Evolutionary conservation across 2,329 filamentous ascomycete genomes (phyloP).

Genomic region (Ascocoryne sarcoides): DNA sequence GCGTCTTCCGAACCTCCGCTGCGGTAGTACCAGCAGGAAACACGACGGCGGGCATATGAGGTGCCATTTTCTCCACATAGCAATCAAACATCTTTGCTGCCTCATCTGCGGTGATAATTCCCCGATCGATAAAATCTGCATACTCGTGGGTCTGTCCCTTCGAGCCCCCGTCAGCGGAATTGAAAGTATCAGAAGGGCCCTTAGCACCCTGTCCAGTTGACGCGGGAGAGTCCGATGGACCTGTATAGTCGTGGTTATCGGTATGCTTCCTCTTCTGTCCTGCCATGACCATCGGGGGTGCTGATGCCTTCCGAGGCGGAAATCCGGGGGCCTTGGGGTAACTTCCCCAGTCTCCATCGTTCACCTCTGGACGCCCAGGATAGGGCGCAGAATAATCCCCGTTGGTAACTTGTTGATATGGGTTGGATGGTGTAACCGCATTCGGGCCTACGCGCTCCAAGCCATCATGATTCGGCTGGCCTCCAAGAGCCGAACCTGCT

Average conservation of each 20-base stretch:
- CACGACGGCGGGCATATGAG: constrained; percentile 54
- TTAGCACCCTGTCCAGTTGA: neutral
- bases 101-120: constrained; percentile 46
- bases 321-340: constrained; percentile 22
- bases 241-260: constrained; percentile 17
- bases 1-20: constrained; percentile 46
- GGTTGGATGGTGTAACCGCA: constrained; percentile 7
- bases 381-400: constrained; percentile 22
- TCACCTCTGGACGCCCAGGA: constrained; percentile 13
- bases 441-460: constrained; percentile 4
- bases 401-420: constrained; percentile 29
- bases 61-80: constrained; percentile 51
- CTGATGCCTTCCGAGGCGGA: constrained; percentile 11
- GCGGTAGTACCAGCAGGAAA: constrained; percentile 46
- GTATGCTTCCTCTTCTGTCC: constrained; percentile 28
- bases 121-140: constrained; percentile 44
- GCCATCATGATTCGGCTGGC: constrained; percentile 7
- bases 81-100: constrained; percentile 47
- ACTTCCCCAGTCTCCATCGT: constrained; percentile 20
- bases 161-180: constrained; percentile 2
- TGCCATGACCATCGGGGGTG: constrained; percentile 27
- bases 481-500: neutral
- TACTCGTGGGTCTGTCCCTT: constrained; percentile 24
- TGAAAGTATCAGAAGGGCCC: constrained; percentile 1
- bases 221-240: constrained; percentile 3